A percentile compares a stretch with the other conserved stretches of the same genome.
Conservation (phyloP, 2,329 filamentous ascomycete genomes). For the Plenodomus lindquistii region DNA sequence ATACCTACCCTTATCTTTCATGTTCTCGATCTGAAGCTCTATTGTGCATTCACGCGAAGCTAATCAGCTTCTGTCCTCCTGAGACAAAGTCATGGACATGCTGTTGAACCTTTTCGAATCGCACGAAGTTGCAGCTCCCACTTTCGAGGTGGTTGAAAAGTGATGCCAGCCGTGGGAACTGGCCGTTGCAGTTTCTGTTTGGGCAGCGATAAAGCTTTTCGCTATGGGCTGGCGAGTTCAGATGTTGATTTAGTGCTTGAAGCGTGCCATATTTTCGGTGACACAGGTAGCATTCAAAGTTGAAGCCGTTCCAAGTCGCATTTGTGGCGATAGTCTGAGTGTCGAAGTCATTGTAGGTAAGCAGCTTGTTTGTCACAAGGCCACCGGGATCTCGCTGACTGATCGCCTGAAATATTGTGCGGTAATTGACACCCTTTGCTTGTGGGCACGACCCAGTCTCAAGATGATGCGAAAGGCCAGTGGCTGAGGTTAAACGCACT, state of each 20-base stretch:
- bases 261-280: constrained; percentile 46
- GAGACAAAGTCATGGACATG: constrained; percentile 14
- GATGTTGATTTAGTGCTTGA: constrained; percentile 54
- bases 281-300: constrained; percentile 60
- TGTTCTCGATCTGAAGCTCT: no score
- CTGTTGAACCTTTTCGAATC: constrained; percentile 48
- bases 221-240: constrained; percentile 58
- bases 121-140: constrained; percentile 47
- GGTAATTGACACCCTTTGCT: constrained; percentile 52
- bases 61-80: constrained; percentile 8
- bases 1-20: no score
- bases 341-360: constrained; percentile 38
- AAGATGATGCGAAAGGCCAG: constrained; percentile 60
- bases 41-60: background rate
- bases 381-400: constrained; percentile 53
- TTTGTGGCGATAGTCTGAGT: constrained; percentile 34
- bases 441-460: constrained; percentile 58
- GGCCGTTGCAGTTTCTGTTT: constrained; percentile 42
- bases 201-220: constrained; percentile 53
- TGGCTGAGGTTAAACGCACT: constrained; percentile 52
- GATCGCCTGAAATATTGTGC: constrained; percentile 53
- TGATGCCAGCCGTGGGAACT: constrained; percentile 47
- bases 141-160: constrained; percentile 54
- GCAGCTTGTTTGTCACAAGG: constrained; percentile 56
- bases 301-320: constrained; percentile 50